A percentile compares a stretch with the other conserved stretches of the same genome.
Conservation (phyloP, 2,329 filamentous ascomycete species). For the Endoconidiophora laricicola region DNA sequence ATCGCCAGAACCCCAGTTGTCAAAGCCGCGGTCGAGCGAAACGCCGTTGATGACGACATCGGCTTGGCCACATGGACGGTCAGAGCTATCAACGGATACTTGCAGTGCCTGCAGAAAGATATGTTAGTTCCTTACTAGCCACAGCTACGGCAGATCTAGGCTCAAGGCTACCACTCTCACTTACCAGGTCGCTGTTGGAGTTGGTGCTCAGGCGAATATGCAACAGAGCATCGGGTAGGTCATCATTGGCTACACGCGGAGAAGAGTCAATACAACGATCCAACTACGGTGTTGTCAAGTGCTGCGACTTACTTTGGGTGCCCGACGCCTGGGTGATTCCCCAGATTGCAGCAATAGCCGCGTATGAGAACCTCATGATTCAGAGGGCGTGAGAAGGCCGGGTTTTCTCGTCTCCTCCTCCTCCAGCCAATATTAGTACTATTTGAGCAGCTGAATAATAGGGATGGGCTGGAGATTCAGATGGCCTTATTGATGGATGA, state of each 20-base stretch:
- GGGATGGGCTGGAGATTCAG: too few relatives aligned
- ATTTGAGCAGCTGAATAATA: background rate
- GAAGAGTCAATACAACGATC: background rate
- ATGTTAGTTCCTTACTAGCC: background rate
- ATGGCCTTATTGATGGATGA: too few relatives aligned
- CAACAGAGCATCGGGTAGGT: constrained; percentile 12
- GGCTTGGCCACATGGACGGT: constrained; percentile 7
- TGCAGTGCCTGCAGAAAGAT: constrained; percentile 5
- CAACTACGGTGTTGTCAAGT: too few relatives aligned
- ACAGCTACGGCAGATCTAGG: background rate
- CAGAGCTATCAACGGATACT: constrained; percentile 6
- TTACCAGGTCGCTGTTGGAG: constrained; percentile 7
- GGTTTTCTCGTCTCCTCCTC: background rate
- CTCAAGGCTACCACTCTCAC: constrained; percentile 8
- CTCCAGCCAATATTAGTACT: too few relatives aligned
- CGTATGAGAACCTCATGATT: background rate
- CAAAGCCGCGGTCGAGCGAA: constrained; percentile 2
- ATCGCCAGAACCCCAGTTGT: constrained; percentile 7
- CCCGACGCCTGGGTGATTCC: background rate
- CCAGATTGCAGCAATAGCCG: background rate
- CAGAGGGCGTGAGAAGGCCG: background rate
- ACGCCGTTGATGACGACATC: constrained; percentile 7
- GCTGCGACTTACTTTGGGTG: background rate
- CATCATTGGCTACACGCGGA: background rate
- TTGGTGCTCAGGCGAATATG: constrained; percentile 11